A percentile compares a stretch with the other conserved stretches of the same genome.
Evolutionary conservation across 441 rosid species (phyloP).

Genomic region (Erodium moschatum): DNA sequence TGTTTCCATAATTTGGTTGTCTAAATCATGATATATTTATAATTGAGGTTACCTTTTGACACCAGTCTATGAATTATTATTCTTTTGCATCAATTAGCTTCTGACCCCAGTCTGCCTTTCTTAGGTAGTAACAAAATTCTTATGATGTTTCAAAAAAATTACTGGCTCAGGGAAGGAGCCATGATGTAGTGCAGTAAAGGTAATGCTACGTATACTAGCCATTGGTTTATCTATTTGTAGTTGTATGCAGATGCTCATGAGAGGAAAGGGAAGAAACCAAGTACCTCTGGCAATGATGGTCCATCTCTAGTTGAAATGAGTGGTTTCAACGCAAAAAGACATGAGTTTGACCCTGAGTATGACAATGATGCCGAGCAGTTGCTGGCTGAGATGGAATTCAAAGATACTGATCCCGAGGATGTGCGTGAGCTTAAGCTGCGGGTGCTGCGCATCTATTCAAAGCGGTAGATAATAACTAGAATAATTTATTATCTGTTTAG

Average conservation of each 20-base stretch:
- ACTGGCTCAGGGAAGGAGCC: not conserved
- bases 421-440: slow-evolving; percentile 79
- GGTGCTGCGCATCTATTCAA: slow-evolving; percentile 65
- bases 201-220: not conserved
- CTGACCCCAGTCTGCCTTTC: not conserved
- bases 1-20: no score
- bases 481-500: not conserved
- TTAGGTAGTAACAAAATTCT: not conserved
- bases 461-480: slow-evolving; percentile 35
- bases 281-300: slow-evolving; percentile 42
- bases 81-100: not conserved
- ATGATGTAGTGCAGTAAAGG: not conserved
- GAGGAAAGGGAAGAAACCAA: slow-evolving; percentile 43
- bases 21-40: not conserved
- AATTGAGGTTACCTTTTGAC: not conserved
- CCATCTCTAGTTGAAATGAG: slow-evolving; percentile 60
- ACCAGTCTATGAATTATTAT: not conserved
- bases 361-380: slow-evolving; percentile 91
- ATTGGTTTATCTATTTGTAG: not conserved
- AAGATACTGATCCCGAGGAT: slow-evolving; percentile 70
- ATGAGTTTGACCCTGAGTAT: slow-evolving; percentile 84
- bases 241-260: not conserved
- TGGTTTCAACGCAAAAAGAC: slow-evolving; percentile 67
- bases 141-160: not conserved
- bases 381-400: slow-evolving; percentile 94